Evolutionary conservation across 768 basidiomycete species (phyloP), one percentile per base, ranked within the genome.

Genomic region (Roridomyces roridus): DNA sequence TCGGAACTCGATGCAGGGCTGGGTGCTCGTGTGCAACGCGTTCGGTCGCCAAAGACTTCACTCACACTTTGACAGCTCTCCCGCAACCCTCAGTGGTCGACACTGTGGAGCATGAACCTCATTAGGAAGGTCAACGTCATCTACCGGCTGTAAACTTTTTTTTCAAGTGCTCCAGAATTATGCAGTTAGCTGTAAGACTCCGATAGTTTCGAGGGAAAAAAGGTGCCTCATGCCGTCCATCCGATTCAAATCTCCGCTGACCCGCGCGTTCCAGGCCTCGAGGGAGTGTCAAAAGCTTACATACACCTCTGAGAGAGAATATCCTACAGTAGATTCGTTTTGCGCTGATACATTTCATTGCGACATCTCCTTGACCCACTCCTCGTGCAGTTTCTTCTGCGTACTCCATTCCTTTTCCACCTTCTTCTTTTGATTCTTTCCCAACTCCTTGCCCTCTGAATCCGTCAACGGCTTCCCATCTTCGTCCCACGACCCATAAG

Each of bases 381-480:
- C 91, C 37, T 88, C 85, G 70, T 97, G 93, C 41, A 87, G 67
- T 73, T 89, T 94, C 67, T 81, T 83, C 75, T 97, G 97, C 41
- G 65, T 70, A 23, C 78, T 79, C 82, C 82, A 86, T 26, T 86
- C 84, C 73, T 97, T 98, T 70, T 76, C 74, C 21, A 86, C 70
- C 67, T 87, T 94, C 81, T 98, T 99, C 40, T 68, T 72, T 54
- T 82, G 79, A 59, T 80, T 90, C 78, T 96, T 97, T 68, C 87
- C 88, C 25, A 98, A 71, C 63, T 94, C 94, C 60, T 88, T 86
- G 6, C 95, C 96, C 45, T 91, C 84, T 0, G 79, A 83, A 66
- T 96, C 93, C n/a, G 89, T 89, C 12, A 88, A 79, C 21, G 97
- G 97, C 37, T 98, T 54, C 0, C 97, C 97, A 36, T 80, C 72